Percentiles rank a stretch among this genome's conserved stretches.
Evolutionary conservation across 1,284 basidiomycete species (phyloP).

Genomic region (Trichosporon asahii): DNA sequence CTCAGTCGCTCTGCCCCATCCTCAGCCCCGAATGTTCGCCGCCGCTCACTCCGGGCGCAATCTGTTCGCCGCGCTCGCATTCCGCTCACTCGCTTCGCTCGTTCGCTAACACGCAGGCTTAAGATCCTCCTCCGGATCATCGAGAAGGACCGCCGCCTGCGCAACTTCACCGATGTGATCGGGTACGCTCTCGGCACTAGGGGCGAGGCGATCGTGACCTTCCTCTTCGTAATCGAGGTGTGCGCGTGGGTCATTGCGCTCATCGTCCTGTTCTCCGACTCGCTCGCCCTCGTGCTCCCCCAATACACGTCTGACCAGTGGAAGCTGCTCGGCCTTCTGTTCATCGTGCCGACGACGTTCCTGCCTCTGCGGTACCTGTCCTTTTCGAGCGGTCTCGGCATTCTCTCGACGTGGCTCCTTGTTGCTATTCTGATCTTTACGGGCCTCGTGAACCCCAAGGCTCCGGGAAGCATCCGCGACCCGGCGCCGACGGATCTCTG

Average conservation of each 20-base stretch:
- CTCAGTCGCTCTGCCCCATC: no score
- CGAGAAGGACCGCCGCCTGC: constrained; percentile 41
- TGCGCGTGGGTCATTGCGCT: constrained; percentile 69
- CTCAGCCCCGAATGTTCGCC: no score
- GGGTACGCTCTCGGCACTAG: constrained; percentile 57
- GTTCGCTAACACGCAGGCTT: constrained; percentile 30
- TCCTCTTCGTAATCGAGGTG: constrained; percentile 77
- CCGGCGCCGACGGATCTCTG: constrained; percentile 68
- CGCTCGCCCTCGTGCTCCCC: constrained; percentile 69
- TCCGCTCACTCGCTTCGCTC: not conserved
- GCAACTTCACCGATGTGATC: constrained; percentile 47
- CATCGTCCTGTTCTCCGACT: constrained; percentile 79
- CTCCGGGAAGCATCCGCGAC: constrained; percentile 76
- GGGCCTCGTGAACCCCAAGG: constrained; percentile 57
- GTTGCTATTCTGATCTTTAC: constrained; percentile 77
- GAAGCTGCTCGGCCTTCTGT: constrained; percentile 66
- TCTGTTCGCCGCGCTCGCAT: not conserved
- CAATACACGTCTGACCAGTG: constrained; percentile 65
- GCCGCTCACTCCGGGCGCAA: no score
- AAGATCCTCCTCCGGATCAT: constrained; percentile 48
- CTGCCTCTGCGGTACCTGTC: constrained; percentile 82
- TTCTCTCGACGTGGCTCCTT: constrained; percentile 70
- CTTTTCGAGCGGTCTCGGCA: constrained; percentile 76
- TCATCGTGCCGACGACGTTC: constrained; percentile 77
- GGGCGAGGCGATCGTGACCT: constrained; percentile 64